These are phyloP conservation scores for Exophiala aquamarina DNA, from an alignment of 2,329 filamentous ascomycete species.

Conservation along the genomic window DNA sequence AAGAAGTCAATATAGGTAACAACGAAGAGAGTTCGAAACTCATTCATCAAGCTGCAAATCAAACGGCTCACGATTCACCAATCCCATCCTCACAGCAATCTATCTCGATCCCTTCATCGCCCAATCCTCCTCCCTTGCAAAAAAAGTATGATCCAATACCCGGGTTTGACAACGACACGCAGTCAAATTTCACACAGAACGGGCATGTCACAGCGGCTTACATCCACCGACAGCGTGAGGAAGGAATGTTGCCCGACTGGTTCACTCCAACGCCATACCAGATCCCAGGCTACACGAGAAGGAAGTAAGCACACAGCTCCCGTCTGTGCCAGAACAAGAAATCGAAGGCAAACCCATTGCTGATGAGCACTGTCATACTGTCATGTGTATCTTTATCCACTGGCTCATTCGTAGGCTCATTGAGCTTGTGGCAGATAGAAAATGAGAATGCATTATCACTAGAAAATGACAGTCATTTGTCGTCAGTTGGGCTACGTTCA, in stretches of 20 bases:
- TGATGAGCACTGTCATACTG: too few species aligned
- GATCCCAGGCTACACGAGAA: conserved; percentile 33
- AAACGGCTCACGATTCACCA: not conserved
- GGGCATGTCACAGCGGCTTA: conserved; percentile 29
- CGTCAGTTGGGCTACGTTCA: too few species aligned
- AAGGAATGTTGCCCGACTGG: conserved; percentile 22
- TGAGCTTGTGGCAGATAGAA: too few species aligned
- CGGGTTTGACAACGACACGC: conserved; percentile 29
- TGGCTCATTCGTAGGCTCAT: too few species aligned
- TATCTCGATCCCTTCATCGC: conserved; percentile 17
- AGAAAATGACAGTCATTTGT: too few species aligned
- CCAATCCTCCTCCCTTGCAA: conserved; percentile 14
- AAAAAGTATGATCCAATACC: conserved; percentile 23
- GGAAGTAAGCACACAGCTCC: conserved; percentile 8
- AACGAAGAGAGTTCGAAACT: not conserved
- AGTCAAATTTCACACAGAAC: conserved; percentile 29
- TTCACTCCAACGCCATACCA: conserved; percentile 37
- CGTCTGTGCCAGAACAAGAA: too few species aligned
- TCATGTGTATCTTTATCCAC: too few species aligned
- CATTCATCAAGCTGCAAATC: too few species aligned
- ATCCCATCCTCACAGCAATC: conserved; percentile 8
- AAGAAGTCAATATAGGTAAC: not conserved
- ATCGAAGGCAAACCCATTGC: too few species aligned
- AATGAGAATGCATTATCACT: too few species aligned
- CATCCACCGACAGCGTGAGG: conserved; percentile 26